phyloP scores from a whole-genome alignment of 2,329 filamentous ascomycete species.

The Ophiostoma populinum region DNA sequence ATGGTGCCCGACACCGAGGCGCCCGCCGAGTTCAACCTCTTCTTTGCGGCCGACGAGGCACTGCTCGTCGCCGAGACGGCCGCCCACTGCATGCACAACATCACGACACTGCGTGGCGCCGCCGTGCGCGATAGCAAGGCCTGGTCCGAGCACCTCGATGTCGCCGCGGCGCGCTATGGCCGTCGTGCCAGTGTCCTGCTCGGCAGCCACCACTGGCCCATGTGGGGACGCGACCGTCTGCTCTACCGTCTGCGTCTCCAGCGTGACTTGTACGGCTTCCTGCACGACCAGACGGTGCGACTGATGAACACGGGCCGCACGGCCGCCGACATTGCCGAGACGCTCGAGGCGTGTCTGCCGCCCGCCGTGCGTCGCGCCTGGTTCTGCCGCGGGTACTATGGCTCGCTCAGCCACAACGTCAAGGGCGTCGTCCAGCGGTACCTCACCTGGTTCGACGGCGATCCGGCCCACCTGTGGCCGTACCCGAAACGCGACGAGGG shows the following conservation, averaged over 20 bases:
- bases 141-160: slow-evolving; percentile 5
- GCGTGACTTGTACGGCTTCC: slow-evolving; percentile 5
- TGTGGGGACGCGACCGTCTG: slow-evolving; percentile 3
- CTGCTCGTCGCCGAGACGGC: slow-evolving; percentile 4
- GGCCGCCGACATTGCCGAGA: slow-evolving; percentile 3
- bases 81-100: slow-evolving; percentile 6
- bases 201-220: slow-evolving; percentile 6
- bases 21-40: slow-evolving; percentile 5
- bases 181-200: not conserved
- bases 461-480: slow-evolving; percentile 4
- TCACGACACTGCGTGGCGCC: slow-evolving; percentile 3
- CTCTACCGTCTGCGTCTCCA: slow-evolving; percentile 1
- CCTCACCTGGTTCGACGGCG: slow-evolving; percentile 6
- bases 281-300: slow-evolving; percentile 6
- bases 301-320: slow-evolving; percentile 4
- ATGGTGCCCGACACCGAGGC: slow-evolving; percentile 7
- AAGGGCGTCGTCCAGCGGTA: slow-evolving; percentile 7
- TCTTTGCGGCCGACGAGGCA: slow-evolving; percentile 1
- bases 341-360: not conserved
- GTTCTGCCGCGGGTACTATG: slow-evolving; percentile 4
- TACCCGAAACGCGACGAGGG: slow-evolving; percentile 4
- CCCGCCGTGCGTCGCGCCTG: slow-evolving; percentile 5
- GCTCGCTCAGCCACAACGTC: slow-evolving; percentile 6
- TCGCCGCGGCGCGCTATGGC: slow-evolving; percentile 3
- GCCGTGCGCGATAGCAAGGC: slow-evolving; percentile 5